phyloP scores from a whole-genome alignment of 2,329 filamentous ascomycete species.

The Fusarium cicatricum region DNA sequence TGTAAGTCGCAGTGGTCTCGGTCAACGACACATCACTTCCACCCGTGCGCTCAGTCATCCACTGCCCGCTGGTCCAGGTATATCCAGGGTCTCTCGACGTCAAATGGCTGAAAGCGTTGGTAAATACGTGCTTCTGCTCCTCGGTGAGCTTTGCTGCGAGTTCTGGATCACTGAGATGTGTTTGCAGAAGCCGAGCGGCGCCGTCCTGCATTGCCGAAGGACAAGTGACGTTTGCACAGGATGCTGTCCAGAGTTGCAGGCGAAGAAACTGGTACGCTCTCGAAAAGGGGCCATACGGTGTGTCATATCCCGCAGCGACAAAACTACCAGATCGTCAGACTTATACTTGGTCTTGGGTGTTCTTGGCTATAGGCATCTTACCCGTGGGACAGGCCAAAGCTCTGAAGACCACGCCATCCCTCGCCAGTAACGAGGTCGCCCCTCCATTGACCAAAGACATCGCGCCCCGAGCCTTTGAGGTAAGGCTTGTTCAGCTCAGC shows the following conservation, averaged over 20 bases:
- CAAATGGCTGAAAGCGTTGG: conserved; percentile 61
- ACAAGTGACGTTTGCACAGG: conserved; percentile 68
- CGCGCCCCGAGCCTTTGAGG: conserved; percentile 62
- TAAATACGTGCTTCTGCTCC: conserved; percentile 54
- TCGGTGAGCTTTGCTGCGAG: conserved; percentile 41
- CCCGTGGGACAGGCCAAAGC: conserved; percentile 66
- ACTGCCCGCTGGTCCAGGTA: conserved; percentile 78
- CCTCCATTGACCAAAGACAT: conserved; percentile 68
- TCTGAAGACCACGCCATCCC: conserved; percentile 71
- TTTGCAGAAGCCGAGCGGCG: conserved; percentile 60
- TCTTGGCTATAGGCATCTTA: conserved; percentile 17
- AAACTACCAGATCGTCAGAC: conserved; percentile 47
- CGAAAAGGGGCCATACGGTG: conserved; percentile 57
- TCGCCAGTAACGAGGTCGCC: conserved; percentile 69
- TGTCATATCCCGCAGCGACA: conserved; percentile 68
- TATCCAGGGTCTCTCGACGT: conserved; percentile 57
- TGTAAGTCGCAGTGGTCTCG: conserved; percentile 64
- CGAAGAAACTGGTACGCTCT: conserved; percentile 67
- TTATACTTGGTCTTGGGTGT: no score
- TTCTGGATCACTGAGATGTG: conserved; percentile 49
- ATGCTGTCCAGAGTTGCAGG: conserved; percentile 66
- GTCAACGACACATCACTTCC: conserved; percentile 75
- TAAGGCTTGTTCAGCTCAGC: conserved; percentile 72
- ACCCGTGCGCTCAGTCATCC: conserved; percentile 78
- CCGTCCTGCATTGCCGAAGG: conserved; percentile 74